A percentile compares a stretch with the other conserved stretches of the same genome.
These are phyloP conservation scores for Alternaria consortialis DNA, from an alignment of 2,329 filamentous ascomycete species.

Conservation along the genomic window DNA sequence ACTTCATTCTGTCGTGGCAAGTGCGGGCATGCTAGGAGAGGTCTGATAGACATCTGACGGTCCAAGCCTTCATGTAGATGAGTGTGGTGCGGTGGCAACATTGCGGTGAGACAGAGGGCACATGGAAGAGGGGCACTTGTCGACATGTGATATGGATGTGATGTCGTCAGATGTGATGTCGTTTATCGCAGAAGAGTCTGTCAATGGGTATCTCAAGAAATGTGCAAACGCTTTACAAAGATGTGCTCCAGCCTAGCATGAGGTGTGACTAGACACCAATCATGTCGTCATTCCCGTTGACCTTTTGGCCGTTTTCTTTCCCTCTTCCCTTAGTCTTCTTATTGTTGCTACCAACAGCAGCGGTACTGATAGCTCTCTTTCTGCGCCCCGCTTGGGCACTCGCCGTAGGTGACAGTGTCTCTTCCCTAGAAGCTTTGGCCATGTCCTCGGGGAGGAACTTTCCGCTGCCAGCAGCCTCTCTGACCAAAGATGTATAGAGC, in stretches of 20 bases:
- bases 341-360: slow-evolving; percentile 25
- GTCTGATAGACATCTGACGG: background rate
- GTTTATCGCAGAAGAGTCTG: background rate
- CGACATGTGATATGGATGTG: background rate
- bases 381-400: slow-evolving; percentile 27
- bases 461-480: slow-evolving; percentile 46
- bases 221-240: background rate
- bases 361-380: slow-evolving; percentile 42
- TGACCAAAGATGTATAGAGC: slow-evolving; percentile 41
- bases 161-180: background rate
- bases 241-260: background rate
- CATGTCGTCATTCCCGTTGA: background rate
- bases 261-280: background rate
- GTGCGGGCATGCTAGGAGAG: background rate
- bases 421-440: slow-evolving; percentile 17
- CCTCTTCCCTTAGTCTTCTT: slow-evolving; percentile 38
- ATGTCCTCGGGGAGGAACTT: slow-evolving; percentile 39
- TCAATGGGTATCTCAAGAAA: slow-evolving; percentile 1
- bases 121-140: background rate
- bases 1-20: background rate
- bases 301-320: slow-evolving; percentile 26
- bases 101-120: background rate
- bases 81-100: background rate
- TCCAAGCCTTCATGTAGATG: background rate
- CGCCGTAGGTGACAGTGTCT: slow-evolving; percentile 37